phyloP scores from a whole-genome alignment of 306 rosid genomes.

The Cicer chorassanicum region DNA sequence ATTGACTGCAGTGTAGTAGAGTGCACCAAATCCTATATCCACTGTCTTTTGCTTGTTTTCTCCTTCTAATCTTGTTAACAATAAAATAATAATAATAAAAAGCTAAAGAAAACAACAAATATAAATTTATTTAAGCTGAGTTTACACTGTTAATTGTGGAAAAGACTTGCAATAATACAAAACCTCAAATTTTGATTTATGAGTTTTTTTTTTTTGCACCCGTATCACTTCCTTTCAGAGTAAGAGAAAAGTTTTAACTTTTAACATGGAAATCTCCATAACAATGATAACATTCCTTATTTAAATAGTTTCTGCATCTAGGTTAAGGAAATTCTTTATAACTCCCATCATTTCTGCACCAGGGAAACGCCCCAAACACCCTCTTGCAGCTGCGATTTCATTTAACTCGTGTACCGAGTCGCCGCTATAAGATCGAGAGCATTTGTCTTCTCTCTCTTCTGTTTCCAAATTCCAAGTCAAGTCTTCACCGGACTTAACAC shows the following conservation, averaged over 20 bases:
- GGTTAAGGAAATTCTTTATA: constrained; percentile 63
- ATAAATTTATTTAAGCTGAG: constrained; percentile 3
- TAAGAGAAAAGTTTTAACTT: constrained; percentile 21
- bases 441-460: constrained; percentile 47
- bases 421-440: constrained; percentile 54
- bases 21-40: too few relatives aligned
- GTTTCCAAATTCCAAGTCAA: constrained; percentile 43
- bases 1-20: too few relatives aligned
- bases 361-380: constrained; percentile 91
- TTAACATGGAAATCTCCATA: constrained; percentile 30
- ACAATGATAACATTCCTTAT: constrained; percentile 23
- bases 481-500: constrained; percentile 59
- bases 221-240: constrained; percentile 17
- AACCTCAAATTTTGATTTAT: constrained; percentile 28
- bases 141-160: constrained; percentile 29
- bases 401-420: constrained; percentile 76
- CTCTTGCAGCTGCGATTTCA: constrained; percentile 81
- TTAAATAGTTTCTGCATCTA: constrained; percentile 48
- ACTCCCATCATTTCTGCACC: constrained; percentile 98
- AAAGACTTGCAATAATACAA: constrained; percentile 25
- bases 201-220: neutral
- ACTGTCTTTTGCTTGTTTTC: too few relatives aligned
- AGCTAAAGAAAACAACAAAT: neutral
- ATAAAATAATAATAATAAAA: neutral
- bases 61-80: neutral